phyloP scores from a whole-genome alignment of 2,329 filamentous ascomycete genomes.

The Colletotrichum destructivum region DNA sequence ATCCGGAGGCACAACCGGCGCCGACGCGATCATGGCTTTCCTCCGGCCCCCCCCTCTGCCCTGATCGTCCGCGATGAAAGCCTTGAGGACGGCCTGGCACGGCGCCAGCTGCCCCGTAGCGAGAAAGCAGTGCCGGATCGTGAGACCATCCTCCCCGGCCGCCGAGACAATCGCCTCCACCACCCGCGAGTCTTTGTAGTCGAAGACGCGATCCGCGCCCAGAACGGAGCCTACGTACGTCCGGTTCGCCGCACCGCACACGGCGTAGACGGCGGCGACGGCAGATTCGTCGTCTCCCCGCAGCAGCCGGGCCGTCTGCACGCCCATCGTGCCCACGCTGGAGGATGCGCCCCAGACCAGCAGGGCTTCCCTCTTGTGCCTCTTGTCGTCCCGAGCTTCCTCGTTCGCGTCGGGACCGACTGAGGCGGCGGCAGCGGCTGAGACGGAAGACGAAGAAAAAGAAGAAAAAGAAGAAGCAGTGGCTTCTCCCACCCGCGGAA shows the following conservation, averaged over 20 bases:
- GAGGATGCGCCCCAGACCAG: slow-evolving; percentile 1
- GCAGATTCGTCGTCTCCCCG: not conserved
- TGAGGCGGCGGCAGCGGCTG: not conserved
- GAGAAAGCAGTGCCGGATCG: not conserved
- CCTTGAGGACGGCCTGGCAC: not conserved
- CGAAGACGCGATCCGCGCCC: slow-evolving; percentile 1
- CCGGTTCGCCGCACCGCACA: not conserved
- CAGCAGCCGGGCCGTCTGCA: slow-evolving; percentile 40
- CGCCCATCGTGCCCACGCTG: slow-evolving; percentile 15
- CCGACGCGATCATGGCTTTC: not conserved
- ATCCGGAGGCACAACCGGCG: not conserved
- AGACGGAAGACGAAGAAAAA: no score
- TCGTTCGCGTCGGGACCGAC: not conserved
- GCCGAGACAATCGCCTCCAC: not conserved
- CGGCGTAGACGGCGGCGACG: not conserved
- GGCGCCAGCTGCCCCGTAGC: not conserved
- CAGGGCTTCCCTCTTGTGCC: not conserved
- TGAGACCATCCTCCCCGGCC: not conserved
- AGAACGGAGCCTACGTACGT: not conserved
- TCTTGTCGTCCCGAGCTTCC: no score
- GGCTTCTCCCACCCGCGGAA: not conserved
- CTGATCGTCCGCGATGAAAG: not conserved
- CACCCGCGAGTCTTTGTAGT: not conserved
- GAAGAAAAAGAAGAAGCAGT: not conserved
- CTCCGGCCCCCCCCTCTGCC: not conserved